Percentiles rank a stretch among this genome's conserved stretches.
These are phyloP conservation scores for Rhizoctonia solani DNA, from an alignment of 1,284 basidiomycete genomes.

Conservation along the genomic window DNA sequence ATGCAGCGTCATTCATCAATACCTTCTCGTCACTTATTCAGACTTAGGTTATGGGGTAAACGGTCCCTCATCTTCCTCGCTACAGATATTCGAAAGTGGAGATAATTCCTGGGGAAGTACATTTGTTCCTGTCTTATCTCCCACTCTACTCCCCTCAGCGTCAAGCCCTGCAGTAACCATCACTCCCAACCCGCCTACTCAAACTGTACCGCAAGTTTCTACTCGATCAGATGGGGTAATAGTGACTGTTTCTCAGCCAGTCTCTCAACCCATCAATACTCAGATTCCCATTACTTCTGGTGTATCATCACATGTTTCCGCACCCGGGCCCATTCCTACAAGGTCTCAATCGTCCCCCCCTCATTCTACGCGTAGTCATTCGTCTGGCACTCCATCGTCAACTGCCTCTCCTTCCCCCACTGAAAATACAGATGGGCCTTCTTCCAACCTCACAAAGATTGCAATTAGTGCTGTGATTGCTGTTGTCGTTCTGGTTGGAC, in stretches of 20 bases:
- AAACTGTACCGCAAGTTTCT: background rate
- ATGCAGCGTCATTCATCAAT: conserved; percentile 43
- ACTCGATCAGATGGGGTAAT: background rate
- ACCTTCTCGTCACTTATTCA: background rate
- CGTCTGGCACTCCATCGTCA: conserved; percentile 6
- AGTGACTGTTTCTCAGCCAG: background rate
- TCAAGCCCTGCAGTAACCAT: background rate
- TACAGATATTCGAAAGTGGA: conserved; percentile 60
- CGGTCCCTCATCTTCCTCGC: conserved; percentile 54
- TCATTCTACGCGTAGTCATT: conserved; percentile 34
- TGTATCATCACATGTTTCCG: conserved; percentile 39
- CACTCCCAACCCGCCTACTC: background rate
- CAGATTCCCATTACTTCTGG: background rate
- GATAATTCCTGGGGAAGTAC: conserved; percentile 44
- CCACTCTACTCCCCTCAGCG: background rate
- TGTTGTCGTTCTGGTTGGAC: conserved; percentile 55
- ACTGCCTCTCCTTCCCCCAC: conserved; percentile 3
- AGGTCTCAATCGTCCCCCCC: conserved; percentile 1
- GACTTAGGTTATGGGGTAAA: conserved; percentile 57
- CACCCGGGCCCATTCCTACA: conserved; percentile 50
- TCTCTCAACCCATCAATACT: background rate
- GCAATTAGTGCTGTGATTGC: conserved; percentile 62
- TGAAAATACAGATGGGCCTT: conserved; percentile 36
- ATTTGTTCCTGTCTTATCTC: conserved; percentile 45
- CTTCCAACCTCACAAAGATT: conserved; percentile 47